These are phyloP conservation scores for Endocalyx cinctus DNA, from an alignment of 2,329 filamentous ascomycete species.

Conservation along the genomic window DNA sequence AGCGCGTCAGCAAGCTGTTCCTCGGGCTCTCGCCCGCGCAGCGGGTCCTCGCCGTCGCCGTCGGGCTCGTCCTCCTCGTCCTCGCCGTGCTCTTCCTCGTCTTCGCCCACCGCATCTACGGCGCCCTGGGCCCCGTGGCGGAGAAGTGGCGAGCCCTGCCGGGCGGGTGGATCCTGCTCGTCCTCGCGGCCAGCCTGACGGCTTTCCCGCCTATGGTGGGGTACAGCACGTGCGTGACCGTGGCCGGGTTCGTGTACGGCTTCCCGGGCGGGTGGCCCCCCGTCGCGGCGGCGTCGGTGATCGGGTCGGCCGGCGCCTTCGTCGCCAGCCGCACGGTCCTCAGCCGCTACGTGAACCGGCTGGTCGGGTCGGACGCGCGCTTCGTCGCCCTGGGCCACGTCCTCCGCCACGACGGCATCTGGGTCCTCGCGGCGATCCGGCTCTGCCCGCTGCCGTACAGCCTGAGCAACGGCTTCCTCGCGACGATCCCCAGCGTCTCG, in stretches of 20 bases:
- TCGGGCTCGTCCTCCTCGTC: slow-evolving; percentile 44
- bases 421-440: slow-evolving; percentile 84
- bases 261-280: slow-evolving; percentile 72
- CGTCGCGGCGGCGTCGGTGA: slow-evolving; percentile 70
- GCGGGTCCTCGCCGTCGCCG: slow-evolving; percentile 51
- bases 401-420: slow-evolving; percentile 82
- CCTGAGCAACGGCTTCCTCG: slow-evolving; percentile 88
- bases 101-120: slow-evolving; percentile 77
- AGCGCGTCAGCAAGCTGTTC: too few species aligned
- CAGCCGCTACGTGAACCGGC: slow-evolving; percentile 69
- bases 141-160: slow-evolving; percentile 70
- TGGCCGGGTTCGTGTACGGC: slow-evolving; percentile 52
- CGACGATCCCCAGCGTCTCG: slow-evolving; percentile 84
- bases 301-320: slow-evolving; percentile 76
- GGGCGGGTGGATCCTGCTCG: slow-evolving; percentile 72
- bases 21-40: slow-evolving; percentile 56
- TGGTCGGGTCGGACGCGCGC: slow-evolving; percentile 77
- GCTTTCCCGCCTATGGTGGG: slow-evolving; percentile 86
- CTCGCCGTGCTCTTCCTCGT: slow-evolving; percentile 66
- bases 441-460: slow-evolving; percentile 91
- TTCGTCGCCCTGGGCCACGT: slow-evolving; percentile 88
- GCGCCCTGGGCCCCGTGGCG: slow-evolving; percentile 66
- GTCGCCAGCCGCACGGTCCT: slow-evolving; percentile 75
- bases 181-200: slow-evolving; percentile 67
- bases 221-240: slow-evolving; percentile 67